Conservation (phyloP, 2,329 filamentous ascomycete species). For the Stromatinia cepivora region DNA sequence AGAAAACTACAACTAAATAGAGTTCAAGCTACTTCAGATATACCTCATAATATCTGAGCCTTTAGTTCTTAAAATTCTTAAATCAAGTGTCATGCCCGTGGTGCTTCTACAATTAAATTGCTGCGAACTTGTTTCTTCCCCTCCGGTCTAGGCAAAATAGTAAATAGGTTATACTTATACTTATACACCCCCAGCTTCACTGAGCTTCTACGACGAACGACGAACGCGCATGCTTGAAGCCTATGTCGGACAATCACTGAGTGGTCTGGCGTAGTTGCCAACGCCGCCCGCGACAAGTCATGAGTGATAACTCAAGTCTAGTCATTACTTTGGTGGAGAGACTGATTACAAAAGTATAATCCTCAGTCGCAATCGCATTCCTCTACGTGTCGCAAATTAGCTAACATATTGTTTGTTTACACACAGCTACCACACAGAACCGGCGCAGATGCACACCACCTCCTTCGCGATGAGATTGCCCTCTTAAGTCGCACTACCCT, state of each 20-base stretch:
- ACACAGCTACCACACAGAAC: slow-evolving; percentile 62
- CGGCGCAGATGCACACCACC: slow-evolving; percentile 56
- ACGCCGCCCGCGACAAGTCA: slow-evolving; percentile 40
- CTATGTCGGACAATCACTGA: slow-evolving; percentile 35
- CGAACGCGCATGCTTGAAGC: slow-evolving; percentile 22
- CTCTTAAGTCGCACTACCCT: slow-evolving; percentile 61
- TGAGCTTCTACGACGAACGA: slow-evolving; percentile 18
- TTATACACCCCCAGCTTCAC: slow-evolving; percentile 18
- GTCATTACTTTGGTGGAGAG: slow-evolving; percentile 63
- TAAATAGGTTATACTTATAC: slow-evolving; percentile 7
- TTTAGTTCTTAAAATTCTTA: neutral
- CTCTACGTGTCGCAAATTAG: slow-evolving; percentile 24
- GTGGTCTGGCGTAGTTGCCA: slow-evolving; percentile 33
- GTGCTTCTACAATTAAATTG: slow-evolving; percentile 16
- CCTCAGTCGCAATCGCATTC: slow-evolving; percentile 19
- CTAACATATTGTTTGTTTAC: slow-evolving; percentile 24
- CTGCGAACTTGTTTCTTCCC: slow-evolving; percentile 17
- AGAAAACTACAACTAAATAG: slow-evolving; percentile 14
- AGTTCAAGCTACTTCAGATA: slow-evolving; percentile 15
- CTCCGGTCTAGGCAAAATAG: slow-evolving; percentile 16
- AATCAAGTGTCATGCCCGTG: slow-evolving; percentile 23
- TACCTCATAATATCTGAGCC: neutral
- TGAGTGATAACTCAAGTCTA: slow-evolving; percentile 61
- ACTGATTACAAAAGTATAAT: slow-evolving; percentile 58
- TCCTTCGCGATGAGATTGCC: slow-evolving; percentile 61